Base-by-base conservation (phyloP, 768 basidiomycete genomes). In the Coprinopsis cinerea region DNA sequence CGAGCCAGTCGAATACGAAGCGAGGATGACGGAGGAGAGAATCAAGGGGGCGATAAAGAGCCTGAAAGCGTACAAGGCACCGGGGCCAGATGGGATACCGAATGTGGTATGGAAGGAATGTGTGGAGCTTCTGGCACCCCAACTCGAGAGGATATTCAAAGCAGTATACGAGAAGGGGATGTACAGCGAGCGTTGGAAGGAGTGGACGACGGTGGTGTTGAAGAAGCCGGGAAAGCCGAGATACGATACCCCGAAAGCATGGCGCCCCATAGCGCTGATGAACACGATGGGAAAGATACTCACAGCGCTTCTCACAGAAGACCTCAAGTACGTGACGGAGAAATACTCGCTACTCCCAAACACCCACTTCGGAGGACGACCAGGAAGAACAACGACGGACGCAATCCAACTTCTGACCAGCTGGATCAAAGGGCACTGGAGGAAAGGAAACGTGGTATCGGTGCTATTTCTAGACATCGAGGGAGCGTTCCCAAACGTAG, bases 401-500 rank as follows among this genome's bases (percentile, higher is more conserved):
- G 59, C 69, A 0, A 48, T 69, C 5, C 58, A 65, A 43, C 39
- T 62, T 3, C 50, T 72, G 0, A 61, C 67, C n/a, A 49, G 64
- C 7, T 62, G 53, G 14, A 58, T 74, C 23, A 65, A 72, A 40
- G 59, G 67, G 3, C 64, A 67, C 0, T 75, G 71, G 72, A 30
- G 61, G 0, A 42, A 47, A 3, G 43, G 55, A 0, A 57, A 64
- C 14, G 69, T 73, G 0, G 68, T 56, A 0, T 61, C 59, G 2
- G 59, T 61, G 0, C 62, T 73, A 0, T 73, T 67, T 54, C 60
- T 73, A 0, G 71, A 75, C 49, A 64, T 75, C 1, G 59, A 71
- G 53, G 71, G 64, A 0, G 71, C 70, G 1, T 75, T 73, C 50
- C 72, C 68, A 0, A 72, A 64, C 46, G 63, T 61, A 0, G 61